Evolutionary conservation across 106 monocot genomes (phyloP).

Genomic region (Hemerocallis citrina): DNA sequence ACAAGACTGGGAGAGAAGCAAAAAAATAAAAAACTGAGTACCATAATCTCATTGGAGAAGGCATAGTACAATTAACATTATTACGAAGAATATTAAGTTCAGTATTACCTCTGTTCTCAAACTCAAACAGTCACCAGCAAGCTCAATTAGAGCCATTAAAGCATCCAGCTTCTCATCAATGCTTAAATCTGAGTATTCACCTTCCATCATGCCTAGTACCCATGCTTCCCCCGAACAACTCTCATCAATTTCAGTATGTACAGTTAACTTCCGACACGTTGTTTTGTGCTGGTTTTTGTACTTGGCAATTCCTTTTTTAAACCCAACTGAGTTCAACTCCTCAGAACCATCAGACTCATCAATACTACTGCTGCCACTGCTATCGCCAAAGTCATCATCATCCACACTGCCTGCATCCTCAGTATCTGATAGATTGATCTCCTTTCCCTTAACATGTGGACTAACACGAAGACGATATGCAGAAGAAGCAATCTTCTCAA

Average conservation of each 20-base stretch:
- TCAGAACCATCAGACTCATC: constrained; percentile 42
- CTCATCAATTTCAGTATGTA: constrained; percentile 83
- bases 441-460: constrained; percentile 37
- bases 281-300: constrained; percentile 14
- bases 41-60: neutral
- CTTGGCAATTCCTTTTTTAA: constrained; percentile 15
- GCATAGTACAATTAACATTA: neutral
- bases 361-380: constrained; percentile 24
- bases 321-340: constrained; percentile 19
- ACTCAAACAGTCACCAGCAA: constrained; percentile 41
- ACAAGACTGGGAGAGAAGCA: neutral
- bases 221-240: constrained; percentile 88
- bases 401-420: constrained; percentile 66
- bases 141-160: constrained; percentile 61
- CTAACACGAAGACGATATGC: constrained; percentile 74
- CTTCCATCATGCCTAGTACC: constrained; percentile 84
- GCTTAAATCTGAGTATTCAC: constrained; percentile 85
- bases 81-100: neutral
- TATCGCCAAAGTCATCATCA: constrained; percentile 43
- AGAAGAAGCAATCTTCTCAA: constrained; percentile 83
- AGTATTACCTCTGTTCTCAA: constrained; percentile 43
- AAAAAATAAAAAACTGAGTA: neutral
- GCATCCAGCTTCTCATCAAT: constrained; percentile 91
- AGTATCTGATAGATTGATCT: constrained; percentile 40
- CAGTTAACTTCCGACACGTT: constrained; percentile 9